Percentiles rank a stretch among this genome's conserved stretches.
These are phyloP conservation scores for Ophiostoma australiae DNA, from an alignment of 2,329 filamentous ascomycete species.

Conservation along the genomic window DNA sequence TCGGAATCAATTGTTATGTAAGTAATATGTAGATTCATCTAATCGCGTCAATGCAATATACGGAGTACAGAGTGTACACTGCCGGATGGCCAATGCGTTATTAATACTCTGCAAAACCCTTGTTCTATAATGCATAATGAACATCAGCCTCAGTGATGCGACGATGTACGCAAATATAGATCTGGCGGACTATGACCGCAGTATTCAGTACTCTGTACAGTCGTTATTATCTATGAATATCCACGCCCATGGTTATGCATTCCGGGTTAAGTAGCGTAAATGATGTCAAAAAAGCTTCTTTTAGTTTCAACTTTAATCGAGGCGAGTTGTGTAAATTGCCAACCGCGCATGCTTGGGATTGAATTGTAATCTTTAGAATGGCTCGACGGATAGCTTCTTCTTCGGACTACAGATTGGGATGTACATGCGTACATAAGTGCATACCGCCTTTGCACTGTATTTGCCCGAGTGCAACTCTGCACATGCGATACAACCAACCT, in stretches of 20 bases:
- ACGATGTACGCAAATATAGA: neutral
- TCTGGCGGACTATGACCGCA: neutral
- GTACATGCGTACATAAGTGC: neutral
- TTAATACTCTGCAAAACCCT: neutral
- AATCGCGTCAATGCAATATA: neutral
- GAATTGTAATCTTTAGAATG: neutral
- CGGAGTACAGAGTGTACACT: too few relatives aligned
- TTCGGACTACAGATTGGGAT: neutral
- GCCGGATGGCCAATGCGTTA: neutral
- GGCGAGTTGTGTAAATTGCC: neutral
- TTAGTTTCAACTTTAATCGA: neutral
- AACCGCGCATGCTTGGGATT: neutral
- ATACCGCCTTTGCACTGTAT: neutral
- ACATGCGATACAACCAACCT: neutral
- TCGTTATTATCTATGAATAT: neutral
- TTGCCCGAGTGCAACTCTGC: slow-evolving; percentile 2
- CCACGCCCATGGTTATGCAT: neutral
- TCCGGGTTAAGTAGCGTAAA: neutral
- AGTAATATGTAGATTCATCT: neutral
- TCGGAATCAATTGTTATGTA: neutral
- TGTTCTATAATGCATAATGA: neutral
- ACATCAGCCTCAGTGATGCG: neutral
- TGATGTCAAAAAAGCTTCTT: neutral
- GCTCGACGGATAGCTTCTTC: neutral
- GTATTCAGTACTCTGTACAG: neutral